Evolutionary conservation across 345 rosid genomes (phyloP).

Genomic region (Gossypium arboreum): DNA sequence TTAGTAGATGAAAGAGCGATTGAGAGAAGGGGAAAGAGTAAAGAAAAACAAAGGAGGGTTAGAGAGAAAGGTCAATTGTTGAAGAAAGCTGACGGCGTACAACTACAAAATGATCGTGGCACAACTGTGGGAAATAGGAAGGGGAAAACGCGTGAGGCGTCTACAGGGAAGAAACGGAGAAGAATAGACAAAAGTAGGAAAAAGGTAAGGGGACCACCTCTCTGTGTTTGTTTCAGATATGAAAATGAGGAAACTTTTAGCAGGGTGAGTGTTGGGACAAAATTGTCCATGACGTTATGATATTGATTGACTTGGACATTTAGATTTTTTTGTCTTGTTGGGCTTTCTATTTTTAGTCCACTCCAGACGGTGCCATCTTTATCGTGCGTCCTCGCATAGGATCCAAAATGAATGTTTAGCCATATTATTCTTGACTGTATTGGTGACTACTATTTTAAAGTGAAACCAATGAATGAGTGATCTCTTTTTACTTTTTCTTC

Average conservation of each 20-base stretch:
- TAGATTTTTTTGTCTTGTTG: no score
- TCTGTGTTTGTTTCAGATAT: background rate
- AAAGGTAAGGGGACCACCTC: background rate
- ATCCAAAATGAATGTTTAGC: no score
- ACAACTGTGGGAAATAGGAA: background rate
- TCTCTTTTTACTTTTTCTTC: no score
- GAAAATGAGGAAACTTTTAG: background rate
- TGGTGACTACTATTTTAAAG: no score
- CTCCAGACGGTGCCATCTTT: no score
- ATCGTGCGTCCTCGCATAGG: no score
- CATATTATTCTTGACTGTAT: no score
- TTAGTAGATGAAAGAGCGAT: background rate
- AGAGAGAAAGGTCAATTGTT: background rate
- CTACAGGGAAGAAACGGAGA: background rate
- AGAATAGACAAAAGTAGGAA: background rate
- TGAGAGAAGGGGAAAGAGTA: background rate
- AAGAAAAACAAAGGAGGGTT: no score
- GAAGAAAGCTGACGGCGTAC: background rate
- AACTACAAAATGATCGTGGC: background rate
- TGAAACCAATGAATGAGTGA: no score
- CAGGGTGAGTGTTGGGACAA: background rate
- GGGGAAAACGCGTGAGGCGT: background rate
- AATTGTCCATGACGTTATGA: background rate
- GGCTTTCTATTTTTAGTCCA: background rate
- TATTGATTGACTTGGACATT: background rate